Percentiles rank a stretch among this genome's conserved stretches.
Evolutionary conservation across 345 rosid genomes (phyloP).

Genomic region (Excoecaria agallocha): DNA sequence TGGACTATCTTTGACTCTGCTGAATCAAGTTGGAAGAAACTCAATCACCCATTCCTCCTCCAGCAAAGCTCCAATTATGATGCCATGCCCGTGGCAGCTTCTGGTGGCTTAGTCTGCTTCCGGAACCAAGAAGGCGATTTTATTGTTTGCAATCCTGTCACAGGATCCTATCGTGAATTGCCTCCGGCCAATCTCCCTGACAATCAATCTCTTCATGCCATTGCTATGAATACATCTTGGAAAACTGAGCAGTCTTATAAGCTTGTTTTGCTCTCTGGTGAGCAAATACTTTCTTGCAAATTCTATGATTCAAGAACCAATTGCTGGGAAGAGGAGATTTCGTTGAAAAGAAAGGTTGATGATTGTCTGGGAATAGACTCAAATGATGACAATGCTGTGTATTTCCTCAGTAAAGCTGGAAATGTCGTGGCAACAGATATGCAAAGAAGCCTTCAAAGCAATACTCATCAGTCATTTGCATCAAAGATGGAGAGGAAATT

Average conservation of each 20-base stretch:
- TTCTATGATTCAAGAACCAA: slow-evolving; percentile 46
- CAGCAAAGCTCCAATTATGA: slow-evolving; percentile 21
- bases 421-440: slow-evolving; percentile 65
- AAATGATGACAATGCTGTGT: slow-evolving; percentile 46
- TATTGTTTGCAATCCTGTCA: slow-evolving; percentile 62
- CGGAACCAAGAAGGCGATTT: slow-evolving; percentile 47
- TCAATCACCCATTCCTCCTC: slow-evolving; percentile 31
- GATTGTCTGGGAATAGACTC: slow-evolving; percentile 32
- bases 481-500: slow-evolving; percentile 44
- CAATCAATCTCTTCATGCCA: slow-evolving; percentile 54
- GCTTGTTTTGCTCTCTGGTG: slow-evolving; percentile 65
- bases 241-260: slow-evolving; percentile 37
- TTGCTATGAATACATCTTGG: slow-evolving; percentile 50
- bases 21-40: slow-evolving; percentile 63
- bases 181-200: slow-evolving; percentile 36
- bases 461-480: slow-evolving; percentile 65
- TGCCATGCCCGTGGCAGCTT: slow-evolving; percentile 68
- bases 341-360: slow-evolving; percentile 37
- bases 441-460: slow-evolving; percentile 84
- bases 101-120: slow-evolving; percentile 74
- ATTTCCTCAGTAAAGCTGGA: slow-evolving; percentile 81
- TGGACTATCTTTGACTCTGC: slow-evolving; percentile 62
- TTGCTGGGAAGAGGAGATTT: slow-evolving; percentile 56
- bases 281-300: slow-evolving; percentile 50
- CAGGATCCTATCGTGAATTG: slow-evolving; percentile 48